Conservation (phyloP, 495 filamentous ascomycete genomes). For the Trypethelium eluteriae region DNA sequence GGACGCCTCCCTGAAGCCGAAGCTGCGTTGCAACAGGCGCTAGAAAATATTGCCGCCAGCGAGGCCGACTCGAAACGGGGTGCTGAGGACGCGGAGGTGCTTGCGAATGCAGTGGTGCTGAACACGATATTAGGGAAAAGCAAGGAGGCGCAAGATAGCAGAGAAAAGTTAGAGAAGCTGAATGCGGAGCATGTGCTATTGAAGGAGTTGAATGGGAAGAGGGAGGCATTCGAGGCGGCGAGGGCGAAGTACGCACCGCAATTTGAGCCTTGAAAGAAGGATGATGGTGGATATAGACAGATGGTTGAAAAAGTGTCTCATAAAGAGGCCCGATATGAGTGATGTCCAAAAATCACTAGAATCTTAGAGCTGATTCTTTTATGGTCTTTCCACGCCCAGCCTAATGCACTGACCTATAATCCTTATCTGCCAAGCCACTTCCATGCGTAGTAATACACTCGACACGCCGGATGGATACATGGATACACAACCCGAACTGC, state of each 20-base stretch:
- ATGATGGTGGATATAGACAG: neutral
- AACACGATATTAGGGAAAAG: conserved; percentile 69
- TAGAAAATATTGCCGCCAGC: conserved; percentile 45
- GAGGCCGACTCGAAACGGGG: conserved; percentile 32
- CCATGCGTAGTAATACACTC: too few relatives aligned
- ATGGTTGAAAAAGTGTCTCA: neutral
- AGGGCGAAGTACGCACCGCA: conserved; percentile 35
- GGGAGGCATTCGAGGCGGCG: conserved; percentile 34
- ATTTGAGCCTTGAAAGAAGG: conserved; percentile 30
- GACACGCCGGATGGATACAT: too few relatives aligned
- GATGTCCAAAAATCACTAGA: too few relatives aligned
- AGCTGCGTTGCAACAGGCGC: conserved; percentile 69
- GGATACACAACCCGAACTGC: too few relatives aligned
- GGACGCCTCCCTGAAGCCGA: conserved; percentile 85
- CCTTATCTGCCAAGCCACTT: too few relatives aligned
- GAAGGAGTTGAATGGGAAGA: conserved; percentile 33
- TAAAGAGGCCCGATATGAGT: too few relatives aligned
- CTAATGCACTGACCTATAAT: too few relatives aligned
- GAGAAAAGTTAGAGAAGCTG: conserved; percentile 28
- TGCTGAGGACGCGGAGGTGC: conserved; percentile 58
- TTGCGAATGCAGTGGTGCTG: conserved; percentile 76
- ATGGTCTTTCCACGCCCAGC: too few relatives aligned
- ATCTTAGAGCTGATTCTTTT: too few relatives aligned
- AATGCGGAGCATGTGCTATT: conserved; percentile 29
- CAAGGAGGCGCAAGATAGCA: conserved; percentile 52